These are phyloP conservation scores for Plantago ovata DNA, from an alignment of 257 asterid genomes.

Conservation along the genomic window DNA sequence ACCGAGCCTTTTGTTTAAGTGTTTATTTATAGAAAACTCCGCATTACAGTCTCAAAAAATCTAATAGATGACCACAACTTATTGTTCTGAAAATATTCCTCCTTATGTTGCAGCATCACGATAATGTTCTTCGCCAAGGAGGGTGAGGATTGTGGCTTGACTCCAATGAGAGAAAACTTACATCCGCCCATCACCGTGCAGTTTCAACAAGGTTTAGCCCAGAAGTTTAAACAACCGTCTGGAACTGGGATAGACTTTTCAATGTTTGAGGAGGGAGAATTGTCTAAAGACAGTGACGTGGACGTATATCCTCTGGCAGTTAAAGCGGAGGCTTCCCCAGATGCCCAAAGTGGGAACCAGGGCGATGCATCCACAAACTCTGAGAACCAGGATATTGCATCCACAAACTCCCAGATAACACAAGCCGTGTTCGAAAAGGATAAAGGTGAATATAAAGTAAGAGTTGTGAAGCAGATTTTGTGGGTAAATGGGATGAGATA, in stretches of 20 bases:
- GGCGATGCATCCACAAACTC: slow-evolving; percentile 48
- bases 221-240: slow-evolving; percentile 78
- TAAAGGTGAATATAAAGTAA: slow-evolving; percentile 63
- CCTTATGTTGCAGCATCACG: slow-evolving; percentile 60
- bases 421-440: slow-evolving; percentile 82
- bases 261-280: slow-evolving; percentile 52
- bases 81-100: not conserved
- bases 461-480: slow-evolving; percentile 77
- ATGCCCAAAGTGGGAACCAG: slow-evolving; percentile 28
- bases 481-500: slow-evolving; percentile 84
- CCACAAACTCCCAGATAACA: slow-evolving; percentile 73
- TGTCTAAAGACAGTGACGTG: slow-evolving; percentile 53
- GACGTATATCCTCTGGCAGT: slow-evolving; percentile 79
- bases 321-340: slow-evolving; percentile 69
- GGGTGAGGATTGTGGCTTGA: slow-evolving; percentile 77
- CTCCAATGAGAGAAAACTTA: slow-evolving; percentile 57
- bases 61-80: no score
- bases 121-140: slow-evolving; percentile 84
- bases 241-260: slow-evolving; percentile 88
- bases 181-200: slow-evolving; percentile 64
- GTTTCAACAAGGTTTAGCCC: slow-evolving; percentile 73
- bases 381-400: slow-evolving; percentile 28
- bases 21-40: no score
- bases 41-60: no score
- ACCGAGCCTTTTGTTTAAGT: no score